These are phyloP conservation scores for Melampsora americana DNA, from an alignment of 1,284 basidiomycete species.

Conservation along the genomic window DNA sequence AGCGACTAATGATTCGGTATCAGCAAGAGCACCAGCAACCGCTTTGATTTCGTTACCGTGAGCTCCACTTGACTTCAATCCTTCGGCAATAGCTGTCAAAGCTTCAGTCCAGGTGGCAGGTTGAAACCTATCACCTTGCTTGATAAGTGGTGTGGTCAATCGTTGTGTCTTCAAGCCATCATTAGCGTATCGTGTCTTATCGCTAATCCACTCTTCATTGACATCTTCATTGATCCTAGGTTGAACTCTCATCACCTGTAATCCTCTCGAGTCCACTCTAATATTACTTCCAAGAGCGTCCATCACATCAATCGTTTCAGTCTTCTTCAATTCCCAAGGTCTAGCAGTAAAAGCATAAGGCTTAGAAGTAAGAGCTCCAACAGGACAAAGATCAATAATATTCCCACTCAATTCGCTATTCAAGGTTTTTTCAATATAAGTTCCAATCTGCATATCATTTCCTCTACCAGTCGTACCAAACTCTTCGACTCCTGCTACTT, in stretches of 20 bases:
- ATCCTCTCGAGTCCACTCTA: conserved; percentile 89
- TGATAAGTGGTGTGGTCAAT: conserved; percentile 84
- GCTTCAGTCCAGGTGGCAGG: conserved; percentile 91
- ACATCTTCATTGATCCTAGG: conserved; percentile 95
- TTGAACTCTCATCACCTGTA: conserved; percentile 95
- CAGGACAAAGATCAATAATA: conserved; percentile 88
- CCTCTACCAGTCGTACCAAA: conserved; percentile 94
- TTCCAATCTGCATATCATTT: conserved; percentile 98
- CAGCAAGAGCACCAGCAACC: conserved; percentile 85
- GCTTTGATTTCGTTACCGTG: conserved; percentile 94
- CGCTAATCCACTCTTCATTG: conserved; percentile 99
- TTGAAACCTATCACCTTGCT: conserved; percentile 87
- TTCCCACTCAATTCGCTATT: conserved; percentile 97
- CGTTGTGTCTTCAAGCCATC: conserved; percentile 96
- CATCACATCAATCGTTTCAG: conserved; percentile 94
- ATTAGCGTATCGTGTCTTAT: conserved; percentile 96
- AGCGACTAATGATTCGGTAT: conserved; percentile 88
- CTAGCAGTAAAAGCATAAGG: conserved; percentile 96
- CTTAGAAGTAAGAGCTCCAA: conserved; percentile 96
- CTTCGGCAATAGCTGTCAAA: conserved; percentile 72
- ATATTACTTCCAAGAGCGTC: conserved; percentile 99
- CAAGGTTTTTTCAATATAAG: conserved; percentile 96
- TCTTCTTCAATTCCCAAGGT: conserved; percentile 98
- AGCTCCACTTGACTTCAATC: conserved; percentile 75
- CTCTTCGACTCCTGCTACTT: conserved; percentile 97